Evolutionary conservation across 176 grass and related monocot genomes (phyloP).

Genomic region (Oryza longistaminata): DNA sequence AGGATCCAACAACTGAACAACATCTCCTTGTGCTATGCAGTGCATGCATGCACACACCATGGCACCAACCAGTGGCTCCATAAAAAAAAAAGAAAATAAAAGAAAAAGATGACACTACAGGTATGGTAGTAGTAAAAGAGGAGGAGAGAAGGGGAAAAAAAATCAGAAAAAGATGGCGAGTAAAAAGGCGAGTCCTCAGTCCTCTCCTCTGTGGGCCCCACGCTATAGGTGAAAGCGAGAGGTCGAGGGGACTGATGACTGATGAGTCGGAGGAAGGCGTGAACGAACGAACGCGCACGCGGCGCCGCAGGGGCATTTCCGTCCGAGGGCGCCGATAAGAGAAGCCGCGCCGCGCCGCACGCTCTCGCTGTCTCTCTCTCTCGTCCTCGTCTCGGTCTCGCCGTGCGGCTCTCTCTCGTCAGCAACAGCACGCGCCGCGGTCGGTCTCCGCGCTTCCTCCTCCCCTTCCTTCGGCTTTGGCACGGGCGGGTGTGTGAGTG

Average conservation of each 20-base stretch:
- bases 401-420: background rate
- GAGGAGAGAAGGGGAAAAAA: background rate
- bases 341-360: background rate
- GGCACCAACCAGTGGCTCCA: too few relatives aligned
- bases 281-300: background rate
- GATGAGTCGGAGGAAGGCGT: too few relatives aligned
- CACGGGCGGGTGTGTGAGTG: too few relatives aligned
- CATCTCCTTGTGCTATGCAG: background rate
- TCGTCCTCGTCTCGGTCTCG: too few relatives aligned
- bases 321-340: conserved; percentile 29
- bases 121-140: background rate
- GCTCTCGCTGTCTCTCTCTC: too few relatives aligned
- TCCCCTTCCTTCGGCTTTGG: too few relatives aligned
- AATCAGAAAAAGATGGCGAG: background rate
- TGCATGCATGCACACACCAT: too few relatives aligned
- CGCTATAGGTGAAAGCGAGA: background rate
- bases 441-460: background rate
- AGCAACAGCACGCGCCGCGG: background rate
- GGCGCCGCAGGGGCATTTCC: conserved; percentile 28
- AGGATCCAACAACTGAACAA: background rate
- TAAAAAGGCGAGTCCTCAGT: background rate
- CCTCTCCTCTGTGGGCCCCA: too few relatives aligned
- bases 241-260: background rate
- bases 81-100: too few relatives aligned
- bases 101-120: too few relatives aligned